These are phyloP conservation scores for Tolypocladium tropicale DNA, from an alignment of 2,329 filamentous ascomycete genomes.

Conservation along the genomic window DNA sequence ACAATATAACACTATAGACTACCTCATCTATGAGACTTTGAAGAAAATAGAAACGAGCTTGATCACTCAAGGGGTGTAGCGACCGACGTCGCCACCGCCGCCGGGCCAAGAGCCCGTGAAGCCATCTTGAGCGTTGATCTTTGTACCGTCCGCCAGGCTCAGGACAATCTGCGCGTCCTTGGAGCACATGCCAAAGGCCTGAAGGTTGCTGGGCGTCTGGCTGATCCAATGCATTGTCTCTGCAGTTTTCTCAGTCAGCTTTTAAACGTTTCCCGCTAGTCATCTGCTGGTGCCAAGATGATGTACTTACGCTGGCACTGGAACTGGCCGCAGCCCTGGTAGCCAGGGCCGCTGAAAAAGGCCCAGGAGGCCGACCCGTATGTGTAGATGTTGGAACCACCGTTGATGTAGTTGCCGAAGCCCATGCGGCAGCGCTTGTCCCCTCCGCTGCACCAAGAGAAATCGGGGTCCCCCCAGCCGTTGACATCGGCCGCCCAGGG, in stretches of 20 bases:
- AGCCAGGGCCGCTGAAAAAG: constrained; percentile 30
- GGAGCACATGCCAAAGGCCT: constrained; percentile 30
- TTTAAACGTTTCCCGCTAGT: not conserved
- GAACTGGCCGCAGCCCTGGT: constrained; percentile 21
- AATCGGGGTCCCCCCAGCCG: constrained; percentile 31
- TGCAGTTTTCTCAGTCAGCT: not conserved
- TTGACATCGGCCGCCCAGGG: constrained; percentile 26
- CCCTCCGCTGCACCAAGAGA: constrained; percentile 24
- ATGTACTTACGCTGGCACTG: constrained; percentile 21
- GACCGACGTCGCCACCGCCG: constrained; percentile 23
- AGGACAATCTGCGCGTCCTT: constrained; percentile 25
- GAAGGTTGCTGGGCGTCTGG: constrained; percentile 24
- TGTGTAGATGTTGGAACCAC: constrained; percentile 28
- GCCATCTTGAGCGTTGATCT: constrained; percentile 17
- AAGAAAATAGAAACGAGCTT: not conserved
- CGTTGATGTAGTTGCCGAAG: constrained; percentile 29
- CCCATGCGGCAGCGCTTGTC: constrained; percentile 33
- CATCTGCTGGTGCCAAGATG: not conserved
- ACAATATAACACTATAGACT: too few species aligned
- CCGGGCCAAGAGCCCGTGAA: constrained; percentile 25
- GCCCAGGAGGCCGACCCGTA: constrained; percentile 33
- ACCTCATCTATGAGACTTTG: not conserved
- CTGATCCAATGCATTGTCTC: constrained; percentile 28
- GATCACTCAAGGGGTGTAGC: constrained; percentile 18
- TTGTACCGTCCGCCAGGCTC: constrained; percentile 23